phyloP scores from a whole-genome alignment of 768 basidiomycete genomes.

The Panaeolus papilionaceus region DNA sequence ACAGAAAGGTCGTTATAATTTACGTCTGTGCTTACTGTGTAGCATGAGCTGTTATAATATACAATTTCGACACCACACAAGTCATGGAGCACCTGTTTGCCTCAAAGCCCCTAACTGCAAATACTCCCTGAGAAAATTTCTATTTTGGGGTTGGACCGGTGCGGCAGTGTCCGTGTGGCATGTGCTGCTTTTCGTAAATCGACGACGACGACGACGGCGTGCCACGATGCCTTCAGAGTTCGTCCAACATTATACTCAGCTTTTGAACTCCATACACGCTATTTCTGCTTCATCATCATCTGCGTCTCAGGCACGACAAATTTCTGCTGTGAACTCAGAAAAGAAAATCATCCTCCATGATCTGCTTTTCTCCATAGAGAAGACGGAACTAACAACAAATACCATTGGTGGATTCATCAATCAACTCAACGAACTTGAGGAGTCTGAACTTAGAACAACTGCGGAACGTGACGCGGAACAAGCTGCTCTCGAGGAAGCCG shows the following conservation, averaged over 20 bases:
- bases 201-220: not conserved
- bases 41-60: too few relatives aligned
- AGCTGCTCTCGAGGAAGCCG: slow-evolving; percentile 13
- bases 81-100: not conserved
- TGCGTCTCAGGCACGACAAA: not conserved
- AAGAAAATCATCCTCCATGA: slow-evolving; percentile 9
- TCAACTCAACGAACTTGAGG: slow-evolving; percentile 2
- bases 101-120: not conserved
- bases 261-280: not conserved
- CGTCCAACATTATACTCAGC: not conserved
- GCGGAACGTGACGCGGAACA: slow-evolving; percentile 9
- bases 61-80: too few relatives aligned
- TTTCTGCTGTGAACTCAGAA: not conserved
- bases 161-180: not conserved
- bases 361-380: slow-evolving; percentile 12
- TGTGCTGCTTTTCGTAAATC: not conserved
- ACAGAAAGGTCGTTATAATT: too few relatives aligned
- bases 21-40: too few relatives aligned
- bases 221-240: slow-evolving; percentile 10
- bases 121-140: not conserved
- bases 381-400: not conserved
- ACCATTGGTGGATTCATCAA: slow-evolving; percentile 4
- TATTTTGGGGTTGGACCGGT: not conserved
- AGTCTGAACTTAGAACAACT: slow-evolving; percentile 9
- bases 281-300: not conserved